These are phyloP conservation scores for Arabis hirsuta DNA, from an alignment of 345 rosid genomes.

Conservation along the genomic window DNA sequence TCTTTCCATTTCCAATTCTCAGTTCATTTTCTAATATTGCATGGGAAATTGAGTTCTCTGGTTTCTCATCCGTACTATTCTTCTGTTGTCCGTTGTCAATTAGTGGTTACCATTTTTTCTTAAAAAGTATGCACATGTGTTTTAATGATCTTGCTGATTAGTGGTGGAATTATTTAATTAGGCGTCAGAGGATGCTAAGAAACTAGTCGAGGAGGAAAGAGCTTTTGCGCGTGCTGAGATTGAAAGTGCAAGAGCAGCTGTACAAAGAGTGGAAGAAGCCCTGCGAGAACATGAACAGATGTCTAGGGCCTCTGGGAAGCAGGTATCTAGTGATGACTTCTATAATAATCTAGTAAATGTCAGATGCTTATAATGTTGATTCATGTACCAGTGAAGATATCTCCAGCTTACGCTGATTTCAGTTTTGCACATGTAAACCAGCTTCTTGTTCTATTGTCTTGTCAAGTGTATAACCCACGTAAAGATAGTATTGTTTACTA, in stretches of 20 bases:
- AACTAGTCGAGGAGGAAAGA: constrained; percentile 92
- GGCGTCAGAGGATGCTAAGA: constrained; percentile 99
- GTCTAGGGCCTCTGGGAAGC: constrained; percentile 83
- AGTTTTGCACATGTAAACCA: constrained; percentile 17
- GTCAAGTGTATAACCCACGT: not conserved
- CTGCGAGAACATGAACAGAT: constrained; percentile 78
- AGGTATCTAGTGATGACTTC: constrained; percentile 38
- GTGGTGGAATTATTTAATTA: constrained; percentile 38
- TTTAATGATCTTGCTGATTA: constrained; percentile 34
- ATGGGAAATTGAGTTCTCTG: not conserved
- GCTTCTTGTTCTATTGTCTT: not conserved
- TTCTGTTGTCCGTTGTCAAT: not conserved
- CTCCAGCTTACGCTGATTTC: constrained; percentile 15
- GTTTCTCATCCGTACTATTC: not conserved
- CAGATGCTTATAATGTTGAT: constrained; percentile 22
- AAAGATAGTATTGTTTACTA: not conserved
- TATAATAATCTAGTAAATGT: not conserved
- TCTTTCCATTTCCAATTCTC: not conserved
- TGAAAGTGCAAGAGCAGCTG: constrained; percentile 96
- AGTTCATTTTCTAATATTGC: not conserved
- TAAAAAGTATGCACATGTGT: not conserved
- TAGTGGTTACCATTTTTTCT: not conserved
- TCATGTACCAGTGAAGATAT: not conserved
- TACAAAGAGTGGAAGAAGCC: constrained; percentile 97
- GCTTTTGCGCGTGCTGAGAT: constrained; percentile 96